These are phyloP conservation scores for Haplosporangium sp. DNA, from an alignment of 371 early-diverging fungal species.

Conservation along the genomic window DNA sequence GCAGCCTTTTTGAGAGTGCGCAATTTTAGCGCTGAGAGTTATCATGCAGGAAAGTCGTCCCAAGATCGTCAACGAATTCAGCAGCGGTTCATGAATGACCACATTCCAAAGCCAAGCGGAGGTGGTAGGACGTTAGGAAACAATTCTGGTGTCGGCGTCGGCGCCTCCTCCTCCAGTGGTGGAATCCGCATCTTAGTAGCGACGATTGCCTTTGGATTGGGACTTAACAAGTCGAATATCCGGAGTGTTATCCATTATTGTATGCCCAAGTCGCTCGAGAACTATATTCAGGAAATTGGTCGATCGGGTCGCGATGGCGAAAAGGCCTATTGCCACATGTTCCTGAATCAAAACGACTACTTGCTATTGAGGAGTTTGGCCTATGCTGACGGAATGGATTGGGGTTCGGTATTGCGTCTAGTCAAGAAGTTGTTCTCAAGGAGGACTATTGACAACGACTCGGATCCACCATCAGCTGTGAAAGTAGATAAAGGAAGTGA, in stretches of 20 bases:
- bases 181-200: slow-evolving; percentile 77
- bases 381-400: slow-evolving; percentile 66
- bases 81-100: slow-evolving; percentile 66
- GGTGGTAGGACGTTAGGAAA: slow-evolving; percentile 1
- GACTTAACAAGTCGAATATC: slow-evolving; percentile 85
- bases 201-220: slow-evolving; percentile 90
- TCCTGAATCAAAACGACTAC: slow-evolving; percentile 77
- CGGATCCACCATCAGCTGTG: background rate
- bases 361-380: slow-evolving; percentile 69
- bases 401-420: slow-evolving; percentile 59
- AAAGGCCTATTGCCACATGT: slow-evolving; percentile 72
- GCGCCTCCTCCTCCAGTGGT: slow-evolving; percentile 10
- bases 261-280: slow-evolving; percentile 83
- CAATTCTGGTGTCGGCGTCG: slow-evolving; percentile 12
- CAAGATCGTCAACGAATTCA: slow-evolving; percentile 75
- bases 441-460: slow-evolving; percentile 6
- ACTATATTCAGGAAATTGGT: slow-evolving; percentile 90
- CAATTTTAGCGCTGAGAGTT: slow-evolving; percentile 71
- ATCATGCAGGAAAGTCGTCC: slow-evolving; percentile 82
- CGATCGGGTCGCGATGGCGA: slow-evolving; percentile 86
- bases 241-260: slow-evolving; percentile 85
- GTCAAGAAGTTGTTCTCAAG: slow-evolving; percentile 58
- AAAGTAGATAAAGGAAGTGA: background rate
- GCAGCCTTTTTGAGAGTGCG: slow-evolving; percentile 71
- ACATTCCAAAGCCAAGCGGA: slow-evolving; percentile 10